These are phyloP conservation scores for Ramalina intermedia DNA, from an alignment of 495 filamentous ascomycete species.

Conservation along the genomic window DNA sequence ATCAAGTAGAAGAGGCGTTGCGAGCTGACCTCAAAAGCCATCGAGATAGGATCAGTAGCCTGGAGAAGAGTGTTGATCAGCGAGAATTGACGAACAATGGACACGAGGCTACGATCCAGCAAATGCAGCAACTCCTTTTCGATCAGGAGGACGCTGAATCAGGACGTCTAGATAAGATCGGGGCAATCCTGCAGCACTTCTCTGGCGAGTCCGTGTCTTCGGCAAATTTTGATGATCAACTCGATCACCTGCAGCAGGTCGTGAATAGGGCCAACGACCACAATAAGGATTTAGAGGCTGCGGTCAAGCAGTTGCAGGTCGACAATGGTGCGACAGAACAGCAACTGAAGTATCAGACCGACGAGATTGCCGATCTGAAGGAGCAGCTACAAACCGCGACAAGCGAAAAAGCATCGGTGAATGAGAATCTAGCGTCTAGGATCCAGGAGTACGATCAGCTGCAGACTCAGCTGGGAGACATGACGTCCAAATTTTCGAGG, in stretches of 20 bases:
- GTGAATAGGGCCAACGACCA: conserved; percentile 27
- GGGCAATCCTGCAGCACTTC: conserved; percentile 46
- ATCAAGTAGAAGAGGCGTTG: conserved; percentile 39
- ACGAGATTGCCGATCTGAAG: conserved; percentile 24
- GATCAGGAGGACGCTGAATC: conserved; percentile 36
- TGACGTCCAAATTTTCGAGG: not conserved
- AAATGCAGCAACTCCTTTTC: conserved; percentile 30
- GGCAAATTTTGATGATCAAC: conserved; percentile 40
- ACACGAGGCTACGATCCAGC: conserved; percentile 30
- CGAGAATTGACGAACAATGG: conserved; percentile 35
- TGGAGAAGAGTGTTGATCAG: conserved; percentile 39
- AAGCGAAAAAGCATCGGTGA: conserved; percentile 23
- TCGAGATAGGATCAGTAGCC: conserved; percentile 34
- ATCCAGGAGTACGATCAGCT: conserved; percentile 42
- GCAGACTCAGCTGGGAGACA: conserved; percentile 46
- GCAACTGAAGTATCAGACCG: conserved; percentile 28
- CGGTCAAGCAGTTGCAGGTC: conserved; percentile 10
- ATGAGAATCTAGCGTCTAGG: conserved; percentile 35
- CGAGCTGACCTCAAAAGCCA: conserved; percentile 40
- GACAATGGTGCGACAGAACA: conserved; percentile 37
- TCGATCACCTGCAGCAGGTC: conserved; percentile 48
- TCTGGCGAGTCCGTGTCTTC: conserved; percentile 41
- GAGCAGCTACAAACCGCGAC: conserved; percentile 33
- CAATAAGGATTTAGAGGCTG: conserved; percentile 3
- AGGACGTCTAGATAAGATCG: conserved; percentile 40